A percentile compares a stretch with the other conserved stretches of the same genome.
Conservation (phyloP, 83 land plant species). For the Thuja plicata region DNA sequence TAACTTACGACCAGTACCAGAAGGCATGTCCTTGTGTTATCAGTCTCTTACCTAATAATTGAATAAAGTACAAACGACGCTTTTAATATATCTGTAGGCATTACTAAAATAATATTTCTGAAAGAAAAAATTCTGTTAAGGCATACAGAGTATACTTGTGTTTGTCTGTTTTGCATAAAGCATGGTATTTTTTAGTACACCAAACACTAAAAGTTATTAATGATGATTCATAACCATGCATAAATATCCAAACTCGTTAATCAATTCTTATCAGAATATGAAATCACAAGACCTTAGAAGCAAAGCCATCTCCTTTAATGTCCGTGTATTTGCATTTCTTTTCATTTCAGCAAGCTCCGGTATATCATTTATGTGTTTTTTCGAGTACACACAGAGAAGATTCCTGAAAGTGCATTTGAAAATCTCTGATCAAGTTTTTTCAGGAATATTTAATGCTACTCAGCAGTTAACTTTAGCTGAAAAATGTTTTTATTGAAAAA, state of each 20-base stretch:
- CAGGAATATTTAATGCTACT: not conserved
- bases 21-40: not conserved
- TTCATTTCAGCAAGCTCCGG: slow-evolving; percentile 94
- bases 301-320: slow-evolving; percentile 80
- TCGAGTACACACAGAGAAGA: slow-evolving; percentile 93
- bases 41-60: not conserved
- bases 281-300: slow-evolving; percentile 66
- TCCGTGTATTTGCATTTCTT: slow-evolving; percentile 73
- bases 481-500: not conserved
- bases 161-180: not conserved
- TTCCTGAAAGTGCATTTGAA: slow-evolving; percentile 50
- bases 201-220: not conserved
- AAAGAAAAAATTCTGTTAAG: not conserved
- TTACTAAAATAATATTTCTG: not conserved
- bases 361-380: slow-evolving; percentile 86
- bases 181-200: not conserved
- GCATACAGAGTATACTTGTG: not conserved
- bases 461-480: not conserved
- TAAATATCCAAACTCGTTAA: not conserved
- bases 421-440: not conserved
- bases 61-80: not conserved
- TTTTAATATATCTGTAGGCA: not conserved
- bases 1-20: not conserved
- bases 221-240: not conserved
- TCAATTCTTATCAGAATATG: not conserved